Conservation (phyloP, 2,329 filamentous ascomycete genomes). For the Xenoacremonium recifei region DNA sequence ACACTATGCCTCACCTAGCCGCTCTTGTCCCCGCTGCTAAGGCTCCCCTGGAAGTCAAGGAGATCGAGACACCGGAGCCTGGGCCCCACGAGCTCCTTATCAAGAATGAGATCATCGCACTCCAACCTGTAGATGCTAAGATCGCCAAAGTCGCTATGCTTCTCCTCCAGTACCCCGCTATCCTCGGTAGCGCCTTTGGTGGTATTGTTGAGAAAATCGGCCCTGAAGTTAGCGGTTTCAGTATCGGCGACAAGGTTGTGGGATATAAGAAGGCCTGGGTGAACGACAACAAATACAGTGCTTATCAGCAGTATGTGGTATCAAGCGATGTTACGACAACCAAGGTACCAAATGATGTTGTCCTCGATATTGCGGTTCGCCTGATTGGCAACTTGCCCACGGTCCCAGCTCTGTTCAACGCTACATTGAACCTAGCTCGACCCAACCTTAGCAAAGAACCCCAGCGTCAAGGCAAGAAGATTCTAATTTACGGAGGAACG, state of each 20-base stretch:
- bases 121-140: slow-evolving; percentile 19
- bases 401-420: slow-evolving; percentile 15
- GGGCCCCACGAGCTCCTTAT: slow-evolving; percentile 17
- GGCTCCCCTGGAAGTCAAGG: slow-evolving; percentile 9
- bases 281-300: slow-evolving; percentile 14
- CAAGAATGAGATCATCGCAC: slow-evolving; percentile 17
- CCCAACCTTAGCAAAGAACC: slow-evolving; percentile 4
- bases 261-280: slow-evolving; percentile 16
- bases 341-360: slow-evolving; percentile 8
- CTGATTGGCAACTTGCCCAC: slow-evolving; percentile 18
- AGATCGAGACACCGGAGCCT: slow-evolving; percentile 15
- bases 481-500: slow-evolving; percentile 16
- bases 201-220: slow-evolving; percentile 15
- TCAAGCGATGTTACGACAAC: slow-evolving; percentile 8
- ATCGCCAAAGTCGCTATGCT: slow-evolving; percentile 19
- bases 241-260: slow-evolving; percentile 16
- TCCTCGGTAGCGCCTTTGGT: slow-evolving; percentile 15
- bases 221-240: slow-evolving; percentile 5
- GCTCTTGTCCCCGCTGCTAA: slow-evolving; percentile 14
- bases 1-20: slow-evolving; percentile 15
- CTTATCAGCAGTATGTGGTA: slow-evolving; percentile 13
- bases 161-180: slow-evolving; percentile 12
- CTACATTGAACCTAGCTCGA: slow-evolving; percentile 10
- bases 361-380: slow-evolving; percentile 12
- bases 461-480: slow-evolving; percentile 9